Evolutionary conservation across 1,139 yeast species (phyloP).

Genomic region (Diutina sp.): DNA sequence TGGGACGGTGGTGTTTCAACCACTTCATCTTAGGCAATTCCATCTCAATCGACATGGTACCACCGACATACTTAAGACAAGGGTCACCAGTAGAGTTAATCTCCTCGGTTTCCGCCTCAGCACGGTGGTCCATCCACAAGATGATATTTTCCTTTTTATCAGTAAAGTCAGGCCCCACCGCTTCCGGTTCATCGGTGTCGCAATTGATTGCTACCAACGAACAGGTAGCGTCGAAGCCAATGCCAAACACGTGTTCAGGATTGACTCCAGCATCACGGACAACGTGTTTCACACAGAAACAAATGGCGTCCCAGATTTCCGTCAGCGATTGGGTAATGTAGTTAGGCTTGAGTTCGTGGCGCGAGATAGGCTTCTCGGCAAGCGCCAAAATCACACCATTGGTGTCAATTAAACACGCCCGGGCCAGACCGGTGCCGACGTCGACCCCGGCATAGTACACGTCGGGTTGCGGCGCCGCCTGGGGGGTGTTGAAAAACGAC

Average conservation of each 20-base stretch:
- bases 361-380: slow-evolving; percentile 64
- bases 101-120: slow-evolving; percentile 68
- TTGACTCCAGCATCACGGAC: slow-evolving; percentile 65
- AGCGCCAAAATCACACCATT: slow-evolving; percentile 73
- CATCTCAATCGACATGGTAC: slow-evolving; percentile 96
- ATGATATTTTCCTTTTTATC: slow-evolving; percentile 70
- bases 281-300: slow-evolving; percentile 67
- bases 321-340: slow-evolving; percentile 75
- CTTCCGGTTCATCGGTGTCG: slow-evolving; percentile 54
- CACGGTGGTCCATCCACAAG: slow-evolving; percentile 98
- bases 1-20: slow-evolving; percentile 79
- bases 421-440: slow-evolving; percentile 94
- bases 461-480: slow-evolving; percentile 32
- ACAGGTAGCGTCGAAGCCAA: slow-evolving; percentile 96
- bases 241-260: slow-evolving; percentile 57
- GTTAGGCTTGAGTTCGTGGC: slow-evolving; percentile 63
- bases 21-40: slow-evolving; percentile 94
- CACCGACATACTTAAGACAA: slow-evolving; percentile 86
- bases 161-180: slow-evolving; percentile 84
- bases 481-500: slow-evolving; percentile 22
- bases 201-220: slow-evolving; percentile 75
- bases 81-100: slow-evolving; percentile 75
- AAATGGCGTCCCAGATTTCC: slow-evolving; percentile 88
- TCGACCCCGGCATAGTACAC: slow-evolving; percentile 83
- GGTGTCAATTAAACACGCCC: slow-evolving; percentile 84